Base-by-base conservation (phyloP, 2,329 filamentous ascomycete genomes). In the Mycosphaerella sp. region DNA sequence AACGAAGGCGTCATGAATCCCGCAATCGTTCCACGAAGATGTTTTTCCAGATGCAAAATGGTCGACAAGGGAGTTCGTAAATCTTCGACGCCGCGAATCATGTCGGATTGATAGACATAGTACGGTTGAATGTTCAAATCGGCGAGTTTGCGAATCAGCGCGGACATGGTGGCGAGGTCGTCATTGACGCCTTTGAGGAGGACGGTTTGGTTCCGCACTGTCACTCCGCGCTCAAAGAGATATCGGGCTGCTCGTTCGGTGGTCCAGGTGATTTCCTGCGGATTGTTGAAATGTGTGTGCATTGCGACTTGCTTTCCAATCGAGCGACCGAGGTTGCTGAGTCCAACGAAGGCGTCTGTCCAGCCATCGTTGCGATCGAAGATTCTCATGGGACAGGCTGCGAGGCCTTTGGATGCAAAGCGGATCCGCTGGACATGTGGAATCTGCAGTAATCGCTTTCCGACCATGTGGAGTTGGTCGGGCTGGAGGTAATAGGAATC, bases 221-320 rank as follows among this genome's bases (percentile, higher is more conserved):
- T 77, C 6, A 84, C 74, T 2, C 76, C 76, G 4, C 75, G 72
- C 54, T 75, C 70, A 57, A 76, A 74, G 7, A 84, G 68, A 59
- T 70, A 73, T 52, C 74, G 75, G 29, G 77, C 74, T 1, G 81
- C 82, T 45, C 69, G 65, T 59, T 73, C 67, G 0, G 78, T 80
- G 26, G 83, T 70, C 81, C 81, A 85, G 3, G 80, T 80, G 52
- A 84, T 78, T 65, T 85, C 82, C 38, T 75, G 75, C 0, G 80
- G 77, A 58, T 84, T 80, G 60, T 85, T 84, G 68, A 85, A 82
- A 62, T 85, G 83, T 0, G 82, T 85, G 63, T 85, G 82, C 51
- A 84, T 69, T 3, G 80, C 81, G 59, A 84, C 75, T 48, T 79
- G 74, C 64, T 85, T 85, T 4, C 80, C 81, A 23, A 76, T 72